Percentiles rank a stretch among this genome's conserved stretches.
Evolutionary conservation across 1,284 basidiomycete species (phyloP).

Genomic region (Trichosporon sp.): DNA sequence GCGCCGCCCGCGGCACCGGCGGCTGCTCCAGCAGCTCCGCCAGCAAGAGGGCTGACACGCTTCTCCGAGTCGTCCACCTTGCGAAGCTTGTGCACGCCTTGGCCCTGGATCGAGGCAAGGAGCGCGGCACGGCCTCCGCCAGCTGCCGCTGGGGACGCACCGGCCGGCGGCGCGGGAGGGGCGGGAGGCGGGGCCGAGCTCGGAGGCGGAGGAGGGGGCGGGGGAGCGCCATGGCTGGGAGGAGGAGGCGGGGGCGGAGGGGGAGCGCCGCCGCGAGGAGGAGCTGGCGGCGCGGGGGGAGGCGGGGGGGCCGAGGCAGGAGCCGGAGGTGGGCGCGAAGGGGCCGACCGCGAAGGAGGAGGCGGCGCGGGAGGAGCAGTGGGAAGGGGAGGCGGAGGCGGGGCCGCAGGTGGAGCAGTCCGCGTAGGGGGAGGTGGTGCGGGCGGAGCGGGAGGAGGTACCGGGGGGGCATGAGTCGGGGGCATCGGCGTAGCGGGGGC

Average conservation of each 20-base stretch:
- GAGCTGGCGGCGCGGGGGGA: too few species aligned
- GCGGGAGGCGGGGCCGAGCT: conserved; percentile 46
- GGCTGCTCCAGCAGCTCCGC: conserved; percentile 59
- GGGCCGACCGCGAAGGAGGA: background rate
- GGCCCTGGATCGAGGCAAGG: conserved; percentile 69
- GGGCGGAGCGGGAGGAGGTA: conserved; percentile 61
- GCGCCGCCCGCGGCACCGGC: conserved; percentile 57
- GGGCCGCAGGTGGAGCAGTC: background rate
- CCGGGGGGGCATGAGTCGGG: conserved; percentile 36
- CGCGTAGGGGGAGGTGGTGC: conserved; percentile 35
- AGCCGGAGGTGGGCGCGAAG: too few species aligned
- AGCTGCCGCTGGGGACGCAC: conserved; percentile 23
- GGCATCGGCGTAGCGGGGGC: conserved; percentile 31
- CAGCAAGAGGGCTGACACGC: conserved; percentile 56
- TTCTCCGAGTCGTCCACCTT: conserved; percentile 61
- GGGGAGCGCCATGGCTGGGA: conserved; percentile 21
- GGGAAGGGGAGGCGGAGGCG: too few species aligned
- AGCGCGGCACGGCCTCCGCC: conserved; percentile 63
- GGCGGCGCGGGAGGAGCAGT: too few species aligned
- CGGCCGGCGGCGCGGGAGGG: conserved; percentile 45
- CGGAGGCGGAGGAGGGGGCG: conserved; percentile 40
- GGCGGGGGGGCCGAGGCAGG: too few species aligned
- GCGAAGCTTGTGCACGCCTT: conserved; percentile 70
- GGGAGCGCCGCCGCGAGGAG: too few species aligned
- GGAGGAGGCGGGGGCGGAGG: too few species aligned